Percentiles rank a stretch among this genome's conserved stretches.
Conservation (phyloP, 345 rosid genomes). For the Melaleuca alternifolia region DNA sequence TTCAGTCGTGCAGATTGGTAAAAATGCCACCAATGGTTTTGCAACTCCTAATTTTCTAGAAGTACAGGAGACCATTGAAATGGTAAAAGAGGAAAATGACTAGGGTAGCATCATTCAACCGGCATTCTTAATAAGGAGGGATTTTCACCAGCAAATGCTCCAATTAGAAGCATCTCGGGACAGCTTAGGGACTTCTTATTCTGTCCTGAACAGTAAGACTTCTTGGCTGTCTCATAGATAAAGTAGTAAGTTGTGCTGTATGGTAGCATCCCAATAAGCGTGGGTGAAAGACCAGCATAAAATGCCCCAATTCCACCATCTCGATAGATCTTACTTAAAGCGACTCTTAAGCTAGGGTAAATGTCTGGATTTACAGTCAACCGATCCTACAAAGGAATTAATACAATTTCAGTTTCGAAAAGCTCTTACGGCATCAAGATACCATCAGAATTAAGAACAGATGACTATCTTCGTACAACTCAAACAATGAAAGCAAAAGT, state of each 20-base stretch:
- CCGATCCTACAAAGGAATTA: slow-evolving; percentile 55
- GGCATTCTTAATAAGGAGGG: neutral
- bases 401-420: neutral
- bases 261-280: slow-evolving; percentile 94
- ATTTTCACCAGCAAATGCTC: slow-evolving; percentile 78
- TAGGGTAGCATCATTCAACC: neutral
- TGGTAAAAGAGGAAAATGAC: neutral
- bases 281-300: slow-evolving; percentile 79
- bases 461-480: neutral
- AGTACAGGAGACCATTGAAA: neutral
- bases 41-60: neutral
- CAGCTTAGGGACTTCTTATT: slow-evolving; percentile 77
- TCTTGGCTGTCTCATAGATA: slow-evolving; percentile 78
- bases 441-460: neutral
- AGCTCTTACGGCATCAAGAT: neutral
- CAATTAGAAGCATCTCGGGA: slow-evolving; percentile 85
- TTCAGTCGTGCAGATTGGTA: neutral
- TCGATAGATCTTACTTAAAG: slow-evolving; percentile 63
- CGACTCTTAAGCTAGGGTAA: slow-evolving; percentile 69
- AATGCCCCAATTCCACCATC: slow-evolving; percentile 84
- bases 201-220: slow-evolving; percentile 57
- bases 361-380: slow-evolving; percentile 81
- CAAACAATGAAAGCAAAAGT: neutral
- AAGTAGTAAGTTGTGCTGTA: slow-evolving; percentile 95
- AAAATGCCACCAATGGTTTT: neutral